phyloP scores from a whole-genome alignment of 2,329 filamentous ascomycete genomes.

The Pseudogymnoascus destructans region DNA sequence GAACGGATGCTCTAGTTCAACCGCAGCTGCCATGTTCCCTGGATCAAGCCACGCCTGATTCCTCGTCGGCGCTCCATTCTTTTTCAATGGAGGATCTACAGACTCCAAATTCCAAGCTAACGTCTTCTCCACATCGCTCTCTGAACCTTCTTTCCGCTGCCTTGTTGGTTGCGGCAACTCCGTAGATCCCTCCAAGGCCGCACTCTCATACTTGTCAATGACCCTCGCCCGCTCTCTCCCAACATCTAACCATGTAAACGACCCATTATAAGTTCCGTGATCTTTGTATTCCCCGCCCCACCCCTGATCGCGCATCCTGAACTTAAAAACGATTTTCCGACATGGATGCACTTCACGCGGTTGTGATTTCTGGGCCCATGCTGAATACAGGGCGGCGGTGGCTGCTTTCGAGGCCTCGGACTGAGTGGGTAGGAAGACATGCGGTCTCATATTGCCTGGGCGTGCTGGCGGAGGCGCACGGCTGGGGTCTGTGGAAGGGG shows the following conservation, averaged over 20 bases:
- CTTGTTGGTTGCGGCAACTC: not conserved
- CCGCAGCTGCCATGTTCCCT: not conserved
- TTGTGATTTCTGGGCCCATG: slow-evolving; percentile 15
- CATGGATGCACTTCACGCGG: slow-evolving; percentile 33
- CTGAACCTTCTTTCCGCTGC: not conserved
- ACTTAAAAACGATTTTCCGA: slow-evolving; percentile 48
- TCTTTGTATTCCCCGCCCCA: slow-evolving; percentile 31
- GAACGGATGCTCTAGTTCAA: slow-evolving; percentile 28
- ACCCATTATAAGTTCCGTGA: slow-evolving; percentile 32
- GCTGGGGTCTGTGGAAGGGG: slow-evolving; percentile 14
- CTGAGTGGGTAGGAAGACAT: not conserved
- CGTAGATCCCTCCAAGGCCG: not conserved
- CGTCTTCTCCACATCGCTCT: not conserved
- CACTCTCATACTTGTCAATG: slow-evolving; percentile 4
- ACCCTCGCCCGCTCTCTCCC: slow-evolving; percentile 44
- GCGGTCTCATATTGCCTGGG: not conserved
- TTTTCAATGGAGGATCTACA: not conserved
- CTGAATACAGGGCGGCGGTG: not conserved
- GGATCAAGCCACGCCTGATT: not conserved
- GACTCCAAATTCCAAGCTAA: not conserved
- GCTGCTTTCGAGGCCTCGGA: not conserved
- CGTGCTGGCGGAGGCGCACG: not conserved
- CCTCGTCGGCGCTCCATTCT: not conserved
- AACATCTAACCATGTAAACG: slow-evolving; percentile 52
- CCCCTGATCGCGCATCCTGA: slow-evolving; percentile 46